Evolutionary conservation across 495 filamentous ascomycete species (phyloP).

Genomic region (Neurospora terricola): DNA sequence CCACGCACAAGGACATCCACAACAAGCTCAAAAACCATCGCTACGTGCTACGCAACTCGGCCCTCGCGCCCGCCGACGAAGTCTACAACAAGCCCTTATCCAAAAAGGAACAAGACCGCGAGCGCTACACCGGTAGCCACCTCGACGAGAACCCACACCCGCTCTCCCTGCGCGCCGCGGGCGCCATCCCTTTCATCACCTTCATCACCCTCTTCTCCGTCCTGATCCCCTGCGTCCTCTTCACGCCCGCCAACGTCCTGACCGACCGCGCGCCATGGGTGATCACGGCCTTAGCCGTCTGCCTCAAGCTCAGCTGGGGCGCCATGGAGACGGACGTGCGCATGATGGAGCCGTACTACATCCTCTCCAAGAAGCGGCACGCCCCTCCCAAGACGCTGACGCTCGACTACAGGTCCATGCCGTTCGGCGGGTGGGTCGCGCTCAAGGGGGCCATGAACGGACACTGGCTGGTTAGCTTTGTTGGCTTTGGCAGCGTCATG

Average conservation of each 20-base stretch:
- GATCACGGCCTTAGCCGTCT: conserved; percentile 50
- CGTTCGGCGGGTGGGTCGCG: conserved; percentile 51
- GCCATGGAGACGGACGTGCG: conserved; percentile 61
- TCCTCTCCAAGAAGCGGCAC: conserved; percentile 47
- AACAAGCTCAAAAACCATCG: conserved; percentile 50
- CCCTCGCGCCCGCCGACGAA: conserved; percentile 42
- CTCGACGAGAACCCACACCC: conserved; percentile 54
- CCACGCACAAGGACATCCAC: conserved; percentile 54
- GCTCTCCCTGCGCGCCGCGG: conserved; percentile 51
- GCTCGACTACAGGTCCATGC: conserved; percentile 61
- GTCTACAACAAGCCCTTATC: conserved; percentile 10
- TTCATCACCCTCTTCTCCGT: conserved; percentile 38
- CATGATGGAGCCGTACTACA: conserved; percentile 67
- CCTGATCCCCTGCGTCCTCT: conserved; percentile 48
- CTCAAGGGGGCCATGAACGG: conserved; percentile 49
- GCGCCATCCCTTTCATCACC: conserved; percentile 46
- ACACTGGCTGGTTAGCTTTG: conserved; percentile 52
- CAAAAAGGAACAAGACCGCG: conserved; percentile 15
- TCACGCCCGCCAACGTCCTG: conserved; percentile 41
- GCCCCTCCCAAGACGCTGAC: conserved; percentile 53
- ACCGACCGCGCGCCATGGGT: conserved; percentile 55
- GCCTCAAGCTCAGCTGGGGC: conserved; percentile 57
- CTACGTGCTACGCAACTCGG: conserved; percentile 60
- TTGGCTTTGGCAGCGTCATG: conserved; percentile 52
- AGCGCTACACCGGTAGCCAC: conserved; percentile 28